Evolutionary conservation across 1,284 basidiomycete genomes (phyloP).

Genomic region (Cutaneotrichosporon sp.): DNA sequence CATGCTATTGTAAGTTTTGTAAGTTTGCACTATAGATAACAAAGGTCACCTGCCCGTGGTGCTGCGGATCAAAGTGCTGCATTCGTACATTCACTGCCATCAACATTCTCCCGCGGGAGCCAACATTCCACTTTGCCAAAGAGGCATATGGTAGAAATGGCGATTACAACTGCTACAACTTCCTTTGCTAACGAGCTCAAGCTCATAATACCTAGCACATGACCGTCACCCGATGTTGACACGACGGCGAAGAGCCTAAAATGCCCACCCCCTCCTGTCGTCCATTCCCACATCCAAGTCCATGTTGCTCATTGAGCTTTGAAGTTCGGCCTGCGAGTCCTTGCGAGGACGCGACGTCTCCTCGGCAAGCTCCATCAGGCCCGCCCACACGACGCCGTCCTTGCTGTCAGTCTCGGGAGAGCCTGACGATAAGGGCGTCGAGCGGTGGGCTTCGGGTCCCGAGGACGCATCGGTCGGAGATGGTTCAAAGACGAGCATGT

Average conservation of each 20-base stretch:
- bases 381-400: conserved; percentile 23
- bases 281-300: conserved; percentile 29
- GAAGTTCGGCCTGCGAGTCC: conserved; percentile 35
- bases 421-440: conserved; percentile 25
- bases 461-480: conserved; percentile 38
- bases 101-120: neutral
- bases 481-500: conserved; percentile 36
- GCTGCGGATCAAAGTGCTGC: neutral
- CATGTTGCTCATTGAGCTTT: conserved; percentile 38
- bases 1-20: neutral
- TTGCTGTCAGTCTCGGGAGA: conserved; percentile 31
- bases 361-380: conserved; percentile 23
- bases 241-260: neutral
- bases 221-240: neutral
- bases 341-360: conserved; percentile 19
- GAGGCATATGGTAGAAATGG: neutral
- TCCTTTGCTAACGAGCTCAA: neutral
- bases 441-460: conserved; percentile 30
- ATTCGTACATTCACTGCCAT: neutral
- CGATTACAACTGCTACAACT: conserved; percentile 1
- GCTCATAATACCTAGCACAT: neutral
- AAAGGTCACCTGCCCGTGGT: neutral
- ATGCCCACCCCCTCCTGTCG: conserved; percentile 15
- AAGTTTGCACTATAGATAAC: too few relatives aligned
- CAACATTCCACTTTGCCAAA: neutral